Conservation (phyloP, 441 rosid species). For the Arabidopsis hybrid region DNA sequence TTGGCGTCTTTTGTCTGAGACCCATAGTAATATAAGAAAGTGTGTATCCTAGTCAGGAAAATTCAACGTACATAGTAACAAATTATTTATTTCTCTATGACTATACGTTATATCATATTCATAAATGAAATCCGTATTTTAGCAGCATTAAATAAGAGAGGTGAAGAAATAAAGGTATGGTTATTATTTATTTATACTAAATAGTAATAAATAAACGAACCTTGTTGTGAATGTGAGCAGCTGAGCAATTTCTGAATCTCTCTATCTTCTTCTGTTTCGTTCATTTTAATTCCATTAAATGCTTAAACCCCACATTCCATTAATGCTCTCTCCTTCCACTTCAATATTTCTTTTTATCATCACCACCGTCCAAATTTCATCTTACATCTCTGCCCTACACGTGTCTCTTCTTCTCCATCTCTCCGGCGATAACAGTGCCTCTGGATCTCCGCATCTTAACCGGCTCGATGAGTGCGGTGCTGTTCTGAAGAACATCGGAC, state of each 20-base stretch:
- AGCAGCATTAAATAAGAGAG: conserved; percentile 35
- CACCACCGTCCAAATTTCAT: conserved; percentile 49
- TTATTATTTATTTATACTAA: neutral
- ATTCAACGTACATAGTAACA: neutral
- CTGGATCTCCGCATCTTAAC: conserved; percentile 96
- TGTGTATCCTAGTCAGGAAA: conserved; percentile 2
- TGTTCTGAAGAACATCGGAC: conserved; percentile 72
- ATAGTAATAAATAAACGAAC: conserved; percentile 18
- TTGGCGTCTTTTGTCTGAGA: conserved; percentile 9
- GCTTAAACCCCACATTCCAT: conserved; percentile 56
- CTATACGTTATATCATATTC: neutral
- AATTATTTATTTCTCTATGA: neutral
- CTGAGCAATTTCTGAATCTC: conserved; percentile 26
- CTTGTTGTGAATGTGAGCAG: conserved; percentile 28
- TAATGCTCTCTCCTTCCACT: conserved; percentile 49
- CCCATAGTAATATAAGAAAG: neutral
- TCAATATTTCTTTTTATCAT: conserved; percentile 39
- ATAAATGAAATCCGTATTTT: conserved; percentile 37
- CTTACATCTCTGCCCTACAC: conserved; percentile 53
- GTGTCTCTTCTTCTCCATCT: conserved; percentile 71
- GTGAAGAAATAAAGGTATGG: conserved; percentile 11
- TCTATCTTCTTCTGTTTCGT: conserved; percentile 39
- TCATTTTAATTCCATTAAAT: conserved; percentile 55
- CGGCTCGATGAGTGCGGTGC: conserved; percentile 81
- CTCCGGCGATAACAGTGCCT: conserved; percentile 94